Evolutionary conservation across 345 rosid species (phyloP).

Genomic region (Rhodamnia rubescens): DNA sequence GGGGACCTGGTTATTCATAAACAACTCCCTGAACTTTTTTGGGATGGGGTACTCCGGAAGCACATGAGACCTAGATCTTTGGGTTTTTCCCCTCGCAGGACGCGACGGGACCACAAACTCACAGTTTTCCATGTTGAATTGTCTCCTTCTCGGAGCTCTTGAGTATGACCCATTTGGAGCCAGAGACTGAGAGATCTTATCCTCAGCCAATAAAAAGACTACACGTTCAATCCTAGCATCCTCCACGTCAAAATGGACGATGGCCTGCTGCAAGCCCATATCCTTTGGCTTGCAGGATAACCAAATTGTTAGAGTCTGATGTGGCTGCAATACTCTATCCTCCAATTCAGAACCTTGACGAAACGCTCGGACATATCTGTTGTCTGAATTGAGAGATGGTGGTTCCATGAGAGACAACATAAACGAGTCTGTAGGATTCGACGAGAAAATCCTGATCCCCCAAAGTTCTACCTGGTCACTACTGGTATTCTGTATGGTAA

Average conservation of each 20-base stretch:
- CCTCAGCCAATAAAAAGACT: slow-evolving; percentile 44
- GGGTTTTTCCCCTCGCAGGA: neutral
- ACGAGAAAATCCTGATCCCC: slow-evolving; percentile 34
- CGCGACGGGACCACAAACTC: slow-evolving; percentile 13
- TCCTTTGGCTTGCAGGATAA: slow-evolving; percentile 48
- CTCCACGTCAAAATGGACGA: slow-evolving; percentile 33
- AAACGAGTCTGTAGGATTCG: slow-evolving; percentile 25
- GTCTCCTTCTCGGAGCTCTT: slow-evolving; percentile 17
- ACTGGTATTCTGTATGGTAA: slow-evolving; percentile 26
- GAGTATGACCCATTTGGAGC: slow-evolving; percentile 23
- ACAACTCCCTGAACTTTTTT: slow-evolving; percentile 17
- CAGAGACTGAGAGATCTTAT: slow-evolving; percentile 29
- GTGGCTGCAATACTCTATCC: slow-evolving; percentile 41
- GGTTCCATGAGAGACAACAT: slow-evolving; percentile 47
- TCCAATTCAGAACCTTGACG: slow-evolving; percentile 23
- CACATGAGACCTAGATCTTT: neutral
- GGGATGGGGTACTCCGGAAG: slow-evolving; percentile 33
- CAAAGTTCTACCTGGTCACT: slow-evolving; percentile 32
- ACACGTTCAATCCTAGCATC: slow-evolving; percentile 38
- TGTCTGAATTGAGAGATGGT: slow-evolving; percentile 9
- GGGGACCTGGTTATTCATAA: slow-evolving; percentile 25
- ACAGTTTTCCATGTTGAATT: slow-evolving; percentile 7
- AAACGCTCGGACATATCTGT: slow-evolving; percentile 11
- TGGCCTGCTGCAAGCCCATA: slow-evolving; percentile 41
- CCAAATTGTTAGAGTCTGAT: slow-evolving; percentile 40